Conservation (phyloP, 202 grass and related monocot species). For the Zizania palustris region DNA sequence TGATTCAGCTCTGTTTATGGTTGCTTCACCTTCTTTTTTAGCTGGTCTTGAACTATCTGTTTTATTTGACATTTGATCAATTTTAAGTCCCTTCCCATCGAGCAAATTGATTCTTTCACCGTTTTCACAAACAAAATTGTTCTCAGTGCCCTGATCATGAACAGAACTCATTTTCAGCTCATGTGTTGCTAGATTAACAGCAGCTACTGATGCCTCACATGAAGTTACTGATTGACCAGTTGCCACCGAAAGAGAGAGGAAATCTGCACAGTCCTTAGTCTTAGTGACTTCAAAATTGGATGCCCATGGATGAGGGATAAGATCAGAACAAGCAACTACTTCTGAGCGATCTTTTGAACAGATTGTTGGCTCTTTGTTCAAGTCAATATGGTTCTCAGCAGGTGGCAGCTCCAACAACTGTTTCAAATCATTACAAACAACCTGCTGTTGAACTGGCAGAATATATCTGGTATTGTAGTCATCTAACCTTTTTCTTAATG, state of each 20-base stretch:
- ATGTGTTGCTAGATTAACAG: slow-evolving; percentile 34
- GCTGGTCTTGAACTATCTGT: neutral
- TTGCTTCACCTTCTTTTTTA: slow-evolving; percentile 27
- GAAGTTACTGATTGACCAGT: slow-evolving; percentile 36
- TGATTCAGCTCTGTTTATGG: neutral
- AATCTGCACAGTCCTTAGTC: slow-evolving; percentile 36
- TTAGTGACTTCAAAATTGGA: slow-evolving; percentile 39
- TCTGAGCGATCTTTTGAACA: slow-evolving; percentile 14
- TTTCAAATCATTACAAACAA: slow-evolving; percentile 34
- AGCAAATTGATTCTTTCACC: neutral
- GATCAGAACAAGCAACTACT: slow-evolving; percentile 37
- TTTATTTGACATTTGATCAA: slow-evolving; percentile 14
- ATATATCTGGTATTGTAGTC: slow-evolving; percentile 7
- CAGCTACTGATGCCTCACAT: slow-evolving; percentile 15
- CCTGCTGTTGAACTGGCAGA: slow-evolving; percentile 32
- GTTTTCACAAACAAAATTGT: slow-evolving; percentile 32
- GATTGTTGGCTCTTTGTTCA: slow-evolving; percentile 44
- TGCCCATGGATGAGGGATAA: slow-evolving; percentile 5
- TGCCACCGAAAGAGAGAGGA: slow-evolving; percentile 47
- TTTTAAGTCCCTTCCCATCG: slow-evolving; percentile 9
- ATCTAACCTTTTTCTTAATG: slow-evolving; percentile 76
- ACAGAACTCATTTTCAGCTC: slow-evolving; percentile 35
- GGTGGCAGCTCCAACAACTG: slow-evolving; percentile 18
- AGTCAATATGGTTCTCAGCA: slow-evolving; percentile 35
- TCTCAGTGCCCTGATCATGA: slow-evolving; percentile 10